These are phyloP conservation scores for Calonectria hawksworthii DNA, from an alignment of 2,329 filamentous ascomycete genomes.

Conservation along the genomic window DNA sequence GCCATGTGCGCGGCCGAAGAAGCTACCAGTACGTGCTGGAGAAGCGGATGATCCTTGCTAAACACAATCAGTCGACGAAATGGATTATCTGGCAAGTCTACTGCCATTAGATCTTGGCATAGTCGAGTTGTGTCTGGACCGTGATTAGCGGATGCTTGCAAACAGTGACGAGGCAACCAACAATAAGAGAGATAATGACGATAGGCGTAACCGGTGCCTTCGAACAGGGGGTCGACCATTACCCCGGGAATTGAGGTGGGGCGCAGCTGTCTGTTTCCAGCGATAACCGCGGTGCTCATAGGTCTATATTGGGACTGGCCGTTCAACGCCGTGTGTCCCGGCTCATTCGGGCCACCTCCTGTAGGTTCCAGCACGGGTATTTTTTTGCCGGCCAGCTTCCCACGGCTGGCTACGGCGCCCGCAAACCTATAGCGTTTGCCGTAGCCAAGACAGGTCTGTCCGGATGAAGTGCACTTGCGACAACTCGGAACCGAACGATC, in stretches of 20 bases:
- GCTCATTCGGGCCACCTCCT: background rate
- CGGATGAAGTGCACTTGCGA: conserved; percentile 62
- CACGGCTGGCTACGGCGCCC: conserved; percentile 59
- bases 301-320: conserved; percentile 26
- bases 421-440: conserved; percentile 68
- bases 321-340: background rate
- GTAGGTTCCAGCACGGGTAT: conserved; percentile 24
- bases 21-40: conserved; percentile 62
- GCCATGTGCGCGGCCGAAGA: conserved; percentile 63
- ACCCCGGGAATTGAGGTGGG: conserved; percentile 48
- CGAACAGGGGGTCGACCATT: conserved; percentile 58
- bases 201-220: conserved; percentile 67
- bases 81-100: conserved; percentile 61
- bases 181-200: conserved; percentile 58
- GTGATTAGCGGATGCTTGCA: conserved; percentile 22
- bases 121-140: conserved; percentile 59
- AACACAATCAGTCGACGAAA: conserved; percentile 60
- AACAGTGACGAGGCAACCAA: conserved; percentile 37
- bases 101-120: conserved; percentile 65
- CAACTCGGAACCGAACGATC: conserved; percentile 65
- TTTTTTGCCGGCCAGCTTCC: conserved; percentile 55
- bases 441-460: conserved; percentile 66
- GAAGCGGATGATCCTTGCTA: conserved; percentile 54
- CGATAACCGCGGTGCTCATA: background rate
- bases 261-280: conserved; percentile 26